Conservation (phyloP, 1,284 basidiomycete species). For the Pseudozyma flocculosa region DNA sequence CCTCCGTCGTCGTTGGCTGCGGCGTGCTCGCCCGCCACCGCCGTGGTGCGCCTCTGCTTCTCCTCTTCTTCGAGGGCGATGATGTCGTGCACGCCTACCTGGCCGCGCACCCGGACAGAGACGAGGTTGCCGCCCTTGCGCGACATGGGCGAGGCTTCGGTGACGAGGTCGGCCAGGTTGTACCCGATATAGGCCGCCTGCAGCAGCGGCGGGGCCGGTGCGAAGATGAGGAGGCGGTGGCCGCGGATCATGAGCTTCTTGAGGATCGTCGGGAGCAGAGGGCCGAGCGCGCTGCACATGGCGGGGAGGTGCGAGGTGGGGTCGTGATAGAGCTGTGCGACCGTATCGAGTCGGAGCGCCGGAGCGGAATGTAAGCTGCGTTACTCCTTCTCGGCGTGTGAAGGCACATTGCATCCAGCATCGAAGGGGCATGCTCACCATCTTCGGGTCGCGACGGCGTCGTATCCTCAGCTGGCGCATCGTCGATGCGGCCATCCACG, state of each 20-base stretch:
- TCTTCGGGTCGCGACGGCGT: constrained; percentile 21
- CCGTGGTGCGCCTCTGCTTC: constrained; percentile 3
- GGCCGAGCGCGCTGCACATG: constrained; percentile 35
- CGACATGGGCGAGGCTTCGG: constrained; percentile 10
- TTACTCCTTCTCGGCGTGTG: too few relatives aligned
- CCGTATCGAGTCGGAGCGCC: too few relatives aligned
- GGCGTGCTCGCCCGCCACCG: too few relatives aligned
- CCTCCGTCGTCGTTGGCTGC: too few relatives aligned
- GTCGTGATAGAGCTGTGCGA: constrained; percentile 9
- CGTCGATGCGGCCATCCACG: too few relatives aligned
- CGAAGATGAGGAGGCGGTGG: constrained; percentile 43
- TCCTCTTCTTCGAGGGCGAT: constrained; percentile 22
- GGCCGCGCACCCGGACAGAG: constrained; percentile 22
- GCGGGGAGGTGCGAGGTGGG: constrained; percentile 42
- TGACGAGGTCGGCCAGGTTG: constrained; percentile 37
- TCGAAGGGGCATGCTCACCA: too few relatives aligned
- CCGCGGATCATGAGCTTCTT: constrained; percentile 36
- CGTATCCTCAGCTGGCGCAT: constrained; percentile 33
- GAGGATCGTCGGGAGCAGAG: constrained; percentile 40
- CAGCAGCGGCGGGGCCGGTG: constrained; percentile 25
- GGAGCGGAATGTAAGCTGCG: constrained; percentile 2
- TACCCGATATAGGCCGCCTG: constrained; percentile 31
- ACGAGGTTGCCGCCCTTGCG: constrained; percentile 19
- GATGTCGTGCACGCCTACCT: constrained; percentile 49
- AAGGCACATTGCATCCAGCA: too few relatives aligned